Evolutionary conservation across 169 alveolate genomes (phyloP), one percentile per base, ranked within the genome.

Genomic region (Perkinsus olseni): DNA sequence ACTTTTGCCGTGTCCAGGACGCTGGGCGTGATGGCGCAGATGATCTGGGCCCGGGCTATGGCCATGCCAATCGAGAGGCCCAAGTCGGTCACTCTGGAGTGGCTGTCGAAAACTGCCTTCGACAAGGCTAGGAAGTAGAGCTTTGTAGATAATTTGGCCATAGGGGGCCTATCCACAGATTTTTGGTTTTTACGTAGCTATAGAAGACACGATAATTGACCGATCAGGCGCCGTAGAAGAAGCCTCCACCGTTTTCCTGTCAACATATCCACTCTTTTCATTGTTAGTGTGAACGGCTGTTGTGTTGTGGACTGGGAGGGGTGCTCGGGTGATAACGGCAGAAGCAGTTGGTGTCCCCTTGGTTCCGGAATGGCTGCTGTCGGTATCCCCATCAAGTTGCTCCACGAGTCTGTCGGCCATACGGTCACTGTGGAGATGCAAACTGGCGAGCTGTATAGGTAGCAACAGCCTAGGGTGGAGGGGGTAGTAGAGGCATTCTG

Each of bases 1-100:
- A 95, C 98, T 40, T 98, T 98, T 94, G 99, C 99, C 31, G 98
- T 98, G 34, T 97, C 99, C 34, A 96, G 99, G 90, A 95, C 99
- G 34, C 91, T 98, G n/a, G 99, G 99, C 92, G 97, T 97, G 38
- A 96, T 97, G 96, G 96, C 99, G 20, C 98, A 97, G 74, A 50
- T 31, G 38, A 95, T 97, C n/a, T 97, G 98, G 98, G 91, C 95
- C 51, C 96, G 98, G 93, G 97, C 97, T 4, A 94, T 97, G 92
- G 96, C 96, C 92, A 92, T 96, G 36, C 98, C 99, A 36, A 96
- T 97, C 91, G 99, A 97, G 94, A 94, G 99, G 39, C 99, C 99
- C 37, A 96, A 95, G 92, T 94, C 96, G 28, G 95, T 95, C 36
- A 91, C 95, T 6, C 50, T 94, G 38, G 91, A 93, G 20, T 38